Conservation (phyloP, 2,329 filamentous ascomycete species). For the Xylariaceae sp. region DNA sequence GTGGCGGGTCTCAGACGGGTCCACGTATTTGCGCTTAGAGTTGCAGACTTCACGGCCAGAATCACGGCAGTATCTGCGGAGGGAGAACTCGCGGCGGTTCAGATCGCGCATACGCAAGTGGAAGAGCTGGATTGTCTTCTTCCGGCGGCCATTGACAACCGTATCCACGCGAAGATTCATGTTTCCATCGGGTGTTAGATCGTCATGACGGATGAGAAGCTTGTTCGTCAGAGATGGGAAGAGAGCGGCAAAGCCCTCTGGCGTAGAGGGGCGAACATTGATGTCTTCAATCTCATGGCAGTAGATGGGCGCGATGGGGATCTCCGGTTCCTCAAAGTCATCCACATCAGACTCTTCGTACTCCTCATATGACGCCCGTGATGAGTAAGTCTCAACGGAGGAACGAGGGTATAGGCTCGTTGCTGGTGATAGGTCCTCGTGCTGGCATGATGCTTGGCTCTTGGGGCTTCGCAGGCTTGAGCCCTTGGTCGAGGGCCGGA, state of each 20-base stretch:
- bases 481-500: constrained; percentile 36
- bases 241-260: constrained; percentile 73
- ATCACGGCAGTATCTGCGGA: constrained; percentile 85
- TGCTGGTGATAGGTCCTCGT: constrained; percentile 37
- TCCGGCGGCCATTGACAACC: constrained; percentile 58
- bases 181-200: constrained; percentile 84
- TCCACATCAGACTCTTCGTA: constrained; percentile 36
- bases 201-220: constrained; percentile 81
- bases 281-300: constrained; percentile 57
- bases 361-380: constrained; percentile 58
- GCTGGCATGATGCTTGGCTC: constrained; percentile 21
- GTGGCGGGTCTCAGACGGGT: constrained; percentile 38
- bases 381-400: constrained; percentile 78
- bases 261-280: constrained; percentile 69
- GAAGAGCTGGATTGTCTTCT: constrained; percentile 72
- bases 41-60: constrained; percentile 92
- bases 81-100: constrained; percentile 77
- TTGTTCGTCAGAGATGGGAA: constrained; percentile 76
- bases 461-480: constrained; percentile 23
- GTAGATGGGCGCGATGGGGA: constrained; percentile 54
- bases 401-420: constrained; percentile 46
- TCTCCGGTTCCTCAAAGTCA: constrained; percentile 35
- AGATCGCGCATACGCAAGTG: constrained; percentile 94
- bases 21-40: constrained; percentile 64
- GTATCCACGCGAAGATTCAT: constrained; percentile 94